Base-by-base conservation (phyloP, 495 filamentous ascomycete genomes). In the Astrocystis sublimbata region DNA sequence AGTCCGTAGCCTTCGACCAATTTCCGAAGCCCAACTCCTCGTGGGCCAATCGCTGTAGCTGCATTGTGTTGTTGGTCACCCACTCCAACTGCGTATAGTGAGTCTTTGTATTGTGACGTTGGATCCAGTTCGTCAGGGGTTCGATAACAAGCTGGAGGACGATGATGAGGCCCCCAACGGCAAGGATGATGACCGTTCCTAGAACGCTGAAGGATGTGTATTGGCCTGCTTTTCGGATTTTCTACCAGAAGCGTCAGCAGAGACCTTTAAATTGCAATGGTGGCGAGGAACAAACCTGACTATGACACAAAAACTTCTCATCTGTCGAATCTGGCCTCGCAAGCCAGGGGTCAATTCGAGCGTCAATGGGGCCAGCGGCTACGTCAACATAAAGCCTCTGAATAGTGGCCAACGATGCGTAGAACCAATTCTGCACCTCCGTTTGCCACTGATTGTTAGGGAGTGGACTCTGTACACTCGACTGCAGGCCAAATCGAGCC, bases 1-100 rank as follows among this genome's bases (percentile, higher is more conserved):
- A 10, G 8, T 10, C 36, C 9, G 36, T 38, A 4, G 4, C 36
- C 10, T 38, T 38, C n/a, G 36, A 38, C 63, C 63, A 65, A 3
- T 5, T 50, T 21, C 50, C 50, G 19, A 50, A 26, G 2, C 59
- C 59, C 2, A 62, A 19, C 19, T 45, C 52, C 35, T 65, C 58
- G 13, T 62, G 51, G 5, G 63, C 63, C 0, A 65, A 52, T 10
- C 63, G 63, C 31, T 65, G 63, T 3, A 61, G 54, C 35, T 65
- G 63, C 17, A 65, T 28, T 28, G 23, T 56, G 6, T 24, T 33
- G 33, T 65, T 62, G 3, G 46, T 52, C 2, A 21, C 35, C 63
- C 63, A 65, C 45, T 65, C 63, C 13, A 62, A 26, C 42, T 58
- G 28, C 1, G 31, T 28, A 26, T 57, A 65, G 9, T 13, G 51